These are phyloP conservation scores for Ophiostoma tasmaniense DNA, from an alignment of 2,329 filamentous ascomycete genomes.

Conservation along the genomic window DNA sequence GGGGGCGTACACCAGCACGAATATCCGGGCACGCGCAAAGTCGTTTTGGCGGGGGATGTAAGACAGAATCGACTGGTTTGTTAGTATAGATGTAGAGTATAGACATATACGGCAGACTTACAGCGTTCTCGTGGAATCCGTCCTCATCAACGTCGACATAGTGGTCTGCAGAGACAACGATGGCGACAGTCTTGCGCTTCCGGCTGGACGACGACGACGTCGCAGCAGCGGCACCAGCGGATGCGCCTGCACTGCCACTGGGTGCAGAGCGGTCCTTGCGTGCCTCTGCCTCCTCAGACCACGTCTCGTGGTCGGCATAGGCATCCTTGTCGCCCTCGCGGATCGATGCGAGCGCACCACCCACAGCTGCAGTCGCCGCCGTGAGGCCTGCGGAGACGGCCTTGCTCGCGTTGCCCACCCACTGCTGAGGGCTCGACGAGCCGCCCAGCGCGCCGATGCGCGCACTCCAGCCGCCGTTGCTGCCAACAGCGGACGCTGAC, in stretches of 20 bases:
- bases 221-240: not conserved
- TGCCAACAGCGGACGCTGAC: slow-evolving; percentile 32
- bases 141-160: slow-evolving; percentile 51
- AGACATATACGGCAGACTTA: slow-evolving; percentile 40
- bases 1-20: slow-evolving; percentile 84
- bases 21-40: slow-evolving; percentile 64
- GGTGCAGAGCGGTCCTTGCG: slow-evolving; percentile 34
- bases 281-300: slow-evolving; percentile 81
- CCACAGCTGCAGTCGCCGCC: slow-evolving; percentile 73
- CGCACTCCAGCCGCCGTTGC: slow-evolving; percentile 53
- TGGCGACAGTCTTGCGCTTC: slow-evolving; percentile 69
- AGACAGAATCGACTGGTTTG: slow-evolving; percentile 67
- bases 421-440: slow-evolving; percentile 79
- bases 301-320: slow-evolving; percentile 79
- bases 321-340: slow-evolving; percentile 73
- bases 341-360: slow-evolving; percentile 73
- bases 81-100: not conserved
- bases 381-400: slow-evolving; percentile 73
- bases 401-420: slow-evolving; percentile 75
- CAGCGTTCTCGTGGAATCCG: slow-evolving; percentile 67
- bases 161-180: slow-evolving; percentile 77
- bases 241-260: not conserved
- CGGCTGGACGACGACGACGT: slow-evolving; percentile 19
- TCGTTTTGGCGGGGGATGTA: slow-evolving; percentile 75
- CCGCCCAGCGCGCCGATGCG: slow-evolving; percentile 74